Percentiles rank a stretch among this genome's conserved stretches.
These are phyloP conservation scores for Amphicarpaea edgeworthii DNA, from an alignment of 306 rosid species.

Conservation along the genomic window DNA sequence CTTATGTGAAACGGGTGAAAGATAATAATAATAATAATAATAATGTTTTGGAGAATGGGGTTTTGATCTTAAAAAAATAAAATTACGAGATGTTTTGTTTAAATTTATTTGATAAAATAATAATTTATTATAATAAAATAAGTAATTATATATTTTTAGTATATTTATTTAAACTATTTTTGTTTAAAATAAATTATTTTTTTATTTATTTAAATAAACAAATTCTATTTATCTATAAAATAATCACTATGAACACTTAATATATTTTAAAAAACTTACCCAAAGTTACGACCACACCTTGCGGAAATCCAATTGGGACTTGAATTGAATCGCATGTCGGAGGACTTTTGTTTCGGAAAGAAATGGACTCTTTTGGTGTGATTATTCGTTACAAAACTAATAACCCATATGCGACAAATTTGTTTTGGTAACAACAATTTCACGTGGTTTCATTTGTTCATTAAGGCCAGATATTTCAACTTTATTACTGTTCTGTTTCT, in stretches of 20 bases:
- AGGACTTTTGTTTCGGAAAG: conserved; percentile 35
- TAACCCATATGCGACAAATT: conserved; percentile 14
- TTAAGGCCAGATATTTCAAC: conserved; percentile 26
- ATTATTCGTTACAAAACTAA: conserved; percentile 25
- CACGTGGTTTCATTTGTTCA: conserved; percentile 44
- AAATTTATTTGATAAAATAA: too few relatives aligned
- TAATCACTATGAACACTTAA: too few relatives aligned
- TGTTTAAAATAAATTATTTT: too few relatives aligned
- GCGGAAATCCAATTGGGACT: conserved; percentile 32
- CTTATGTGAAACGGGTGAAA: neutral
- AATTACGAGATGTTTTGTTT: too few relatives aligned
- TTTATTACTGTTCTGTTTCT: too few relatives aligned
- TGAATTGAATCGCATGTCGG: conserved; percentile 28
- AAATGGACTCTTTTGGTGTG: conserved; percentile 25
- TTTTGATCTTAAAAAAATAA: conserved; percentile 36
- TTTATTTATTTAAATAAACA: too few relatives aligned
- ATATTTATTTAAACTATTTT: too few relatives aligned
- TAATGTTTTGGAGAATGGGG: conserved; percentile 4
- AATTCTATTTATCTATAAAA: too few relatives aligned
- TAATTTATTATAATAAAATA: too few relatives aligned
- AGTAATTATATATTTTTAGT: too few relatives aligned
- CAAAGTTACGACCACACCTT: conserved; percentile 34
- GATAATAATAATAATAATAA: too few relatives aligned
- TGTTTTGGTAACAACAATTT: conserved; percentile 39
- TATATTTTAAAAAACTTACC: too few relatives aligned